Evolutionary conservation across 2,329 filamentous ascomycete species (phyloP).

Genomic region (Fusarium foetens): DNA sequence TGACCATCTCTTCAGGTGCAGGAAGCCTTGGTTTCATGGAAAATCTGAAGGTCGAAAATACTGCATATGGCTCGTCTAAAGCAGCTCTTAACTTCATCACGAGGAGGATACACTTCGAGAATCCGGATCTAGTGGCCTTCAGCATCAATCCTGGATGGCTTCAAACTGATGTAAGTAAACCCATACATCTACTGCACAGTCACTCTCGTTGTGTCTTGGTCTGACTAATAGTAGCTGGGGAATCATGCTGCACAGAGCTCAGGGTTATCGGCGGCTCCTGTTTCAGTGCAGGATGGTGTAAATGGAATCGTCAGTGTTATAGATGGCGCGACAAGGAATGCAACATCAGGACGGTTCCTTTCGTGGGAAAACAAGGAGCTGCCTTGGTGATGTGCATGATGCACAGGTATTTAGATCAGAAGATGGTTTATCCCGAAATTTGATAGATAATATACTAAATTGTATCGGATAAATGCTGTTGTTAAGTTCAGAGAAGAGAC

Average conservation of each 20-base stretch:
- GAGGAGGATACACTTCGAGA: neutral
- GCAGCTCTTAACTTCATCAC: neutral
- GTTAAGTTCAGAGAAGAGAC: neutral
- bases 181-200: accelerated
- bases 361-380: neutral
- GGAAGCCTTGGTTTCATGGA: neutral
- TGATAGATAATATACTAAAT: too few species aligned
- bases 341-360: neutral
- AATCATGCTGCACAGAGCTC: neutral
- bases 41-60: neutral
- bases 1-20: neutral
- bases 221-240: neutral
- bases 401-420: neutral
- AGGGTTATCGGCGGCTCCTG: neutral
- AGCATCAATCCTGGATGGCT: neutral
- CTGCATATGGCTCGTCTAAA: neutral
- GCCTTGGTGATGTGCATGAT: neutral
- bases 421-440: neutral
- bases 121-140: neutral
- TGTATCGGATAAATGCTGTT: too few species aligned
- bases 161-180: neutral
- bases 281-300: neutral
- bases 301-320: neutral
- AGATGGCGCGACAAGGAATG: neutral
- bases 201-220: too few species aligned